Percentiles rank a stretch among this genome's conserved stretches.
These are phyloP conservation scores for sweet orange (Citrus sinensis) DNA, from an alignment of 345 rosid genomes.

Conservation along the genomic window DVS_A1.0 CM039169.1:33122501-33123000, in stretches of 20 bases:
- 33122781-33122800: constrained; percentile 35
- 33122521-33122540: too few relatives aligned
- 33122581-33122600: too few relatives aligned
- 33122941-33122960: too few relatives aligned
- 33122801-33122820: constrained; percentile 23
- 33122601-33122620: too few relatives aligned
- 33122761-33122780: constrained; percentile 30
- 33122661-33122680: neutral
- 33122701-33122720: too few relatives aligned
- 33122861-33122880: constrained; percentile 11
- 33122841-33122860: constrained; percentile 30
- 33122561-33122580: too few relatives aligned
- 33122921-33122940: too few relatives aligned
- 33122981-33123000: too few relatives aligned
- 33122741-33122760: constrained; percentile 7
- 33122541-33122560: too few relatives aligned
- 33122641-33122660: neutral
- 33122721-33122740: neutral
- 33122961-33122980: too few relatives aligned
- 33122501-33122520: too few relatives aligned
- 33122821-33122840: neutral
- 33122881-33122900: neutral
- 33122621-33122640: neutral
- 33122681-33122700: neutral
- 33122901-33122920: too few relatives aligned